Base-by-base conservation (phyloP, 441 rosid species). In the Biscutella auriculata region DNA sequence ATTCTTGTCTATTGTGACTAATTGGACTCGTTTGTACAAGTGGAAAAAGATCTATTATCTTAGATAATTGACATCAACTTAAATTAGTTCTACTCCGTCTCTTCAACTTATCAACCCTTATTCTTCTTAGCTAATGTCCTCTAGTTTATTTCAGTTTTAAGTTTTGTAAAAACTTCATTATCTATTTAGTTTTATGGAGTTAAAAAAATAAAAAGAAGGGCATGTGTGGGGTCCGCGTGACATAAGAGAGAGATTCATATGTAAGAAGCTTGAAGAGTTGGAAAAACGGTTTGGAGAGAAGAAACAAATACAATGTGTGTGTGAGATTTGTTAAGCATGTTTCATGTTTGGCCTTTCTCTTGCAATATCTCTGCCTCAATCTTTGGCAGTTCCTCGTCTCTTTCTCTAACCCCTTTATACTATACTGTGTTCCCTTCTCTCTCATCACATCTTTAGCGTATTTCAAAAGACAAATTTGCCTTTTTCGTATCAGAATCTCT, bases 361-460 rank as follows among this genome's bases (percentile, higher is more conserved):
- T 72, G 76, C 84, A 72, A 67, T 65, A 58, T 64, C 76, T 62
- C 59, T 75, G 80, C 81, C 79, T 72, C 70, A 70, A 55, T 70
- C 70, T 68, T 66, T 52, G 70, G 17, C 47, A 58, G 1, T 59
- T 51, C 60, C 21, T 51, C 54, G 29, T 72, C 68, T 57, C 62
- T 69, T 67, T 67, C 63, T 63, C 75, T 59, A 76, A 63, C 68
- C 48, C 53, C 27, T 64, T 1, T 6, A 33, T 17, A 27, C 55
- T 35, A 6, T 55, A 34, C 39, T 63, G 30, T 62, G 51, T 62
- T 52, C 14, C 10, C 8, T 52, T 44, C 44, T 23, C 8, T 27
- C 28, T 43, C 56, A 29, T 39, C 43, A 64, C 36, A 55, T 37
- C 57, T 45, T 52, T 43, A 16, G 4, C 32, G 34, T 25, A 49